Evolutionary conservation across 306 rosid species (phyloP), one percentile per base, ranked within the genome.

Genomic region (Acacia confusa): DNA sequence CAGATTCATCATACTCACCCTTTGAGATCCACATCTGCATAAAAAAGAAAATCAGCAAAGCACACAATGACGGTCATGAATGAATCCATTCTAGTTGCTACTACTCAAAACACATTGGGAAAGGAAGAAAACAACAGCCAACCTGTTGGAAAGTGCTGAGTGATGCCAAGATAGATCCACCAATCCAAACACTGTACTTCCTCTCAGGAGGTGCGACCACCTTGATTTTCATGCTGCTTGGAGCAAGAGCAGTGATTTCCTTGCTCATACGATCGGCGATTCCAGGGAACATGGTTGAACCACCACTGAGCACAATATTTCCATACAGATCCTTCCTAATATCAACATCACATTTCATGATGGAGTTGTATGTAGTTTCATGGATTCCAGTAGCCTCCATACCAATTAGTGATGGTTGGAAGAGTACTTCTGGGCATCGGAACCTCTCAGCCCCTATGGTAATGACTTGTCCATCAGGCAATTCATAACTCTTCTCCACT

Each of bases 121-220:
- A 74, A 1, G 60, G 36, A 45, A 66, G 71, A 12, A 17, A 17
- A 70, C 47, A 40, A 13, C 24, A 47, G 40, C 64, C 50, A 58
- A 89, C 94, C 94, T 91, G 94, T 79, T 91, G 94, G 79, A 91
- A 91, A 79, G 94, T 89, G 77, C 94, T 91, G 48, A 91, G 94
- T 48, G 94, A 91, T 84, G 94, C 94, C 66, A 91, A 82, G 84
- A 91, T 91, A 55, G 94, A 91, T 41, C 94, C 94, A 87, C 94
- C 94, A 38, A 91, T 91, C 94, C 94, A 91, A 75, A 91, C 94
- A 89, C 94, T 91, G 86, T 89, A 91, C 74, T 91, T 91, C 70
- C 94, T 87, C 82, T 91, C 94, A 0, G 94, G 94, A 79, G 94
- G 94, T 16, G 94, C 94, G 66, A 91, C 94, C 63, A 91, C 94